These are phyloP conservation scores for Elsinoe necatrix DNA, from an alignment of 2,329 filamentous ascomycete species.

Conservation along the genomic window DNA sequence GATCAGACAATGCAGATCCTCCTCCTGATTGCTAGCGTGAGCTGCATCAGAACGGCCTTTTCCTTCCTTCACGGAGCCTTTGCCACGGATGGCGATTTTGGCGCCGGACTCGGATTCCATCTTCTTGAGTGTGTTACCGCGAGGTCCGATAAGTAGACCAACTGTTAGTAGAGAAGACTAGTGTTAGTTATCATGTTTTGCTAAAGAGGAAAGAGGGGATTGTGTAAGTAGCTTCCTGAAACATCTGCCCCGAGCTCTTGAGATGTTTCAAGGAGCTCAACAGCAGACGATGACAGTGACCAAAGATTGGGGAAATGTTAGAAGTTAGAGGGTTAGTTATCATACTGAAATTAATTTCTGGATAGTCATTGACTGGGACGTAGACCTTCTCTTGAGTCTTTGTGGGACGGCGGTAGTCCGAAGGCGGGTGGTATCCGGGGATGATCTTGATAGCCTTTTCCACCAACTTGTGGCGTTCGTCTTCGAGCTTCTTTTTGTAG, in stretches of 20 bases:
- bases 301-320: conserved; percentile 27
- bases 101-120: conserved; percentile 97
- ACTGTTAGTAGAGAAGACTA: conserved; percentile 80
- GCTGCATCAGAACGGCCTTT: conserved; percentile 98
- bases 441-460: conserved; percentile 99
- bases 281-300: conserved; percentile 1
- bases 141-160: conserved; percentile 98
- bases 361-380: conserved; percentile 99
- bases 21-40: conserved; percentile 99
- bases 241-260: not conserved
- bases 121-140: conserved; percentile 99
- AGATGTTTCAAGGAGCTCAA: conserved; percentile 1
- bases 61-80: conserved; percentile 98
- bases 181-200: conserved; percentile 63
- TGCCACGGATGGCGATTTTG: conserved; percentile 98
- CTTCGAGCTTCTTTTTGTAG: conserved; percentile 95
- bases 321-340: conserved; percentile 83
- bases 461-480: conserved; percentile 96
- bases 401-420: conserved; percentile 95
- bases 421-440: conserved; percentile 96
- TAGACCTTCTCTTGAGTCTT: conserved; percentile 99
- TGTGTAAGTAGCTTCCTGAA: conserved; percentile 1
- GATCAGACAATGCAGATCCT: conserved; percentile 96
- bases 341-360: conserved; percentile 99
- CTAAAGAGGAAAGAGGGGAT: not conserved